Conservation (phyloP, 1,284 basidiomycete species). For the Fomitopsis betulina region DNA sequence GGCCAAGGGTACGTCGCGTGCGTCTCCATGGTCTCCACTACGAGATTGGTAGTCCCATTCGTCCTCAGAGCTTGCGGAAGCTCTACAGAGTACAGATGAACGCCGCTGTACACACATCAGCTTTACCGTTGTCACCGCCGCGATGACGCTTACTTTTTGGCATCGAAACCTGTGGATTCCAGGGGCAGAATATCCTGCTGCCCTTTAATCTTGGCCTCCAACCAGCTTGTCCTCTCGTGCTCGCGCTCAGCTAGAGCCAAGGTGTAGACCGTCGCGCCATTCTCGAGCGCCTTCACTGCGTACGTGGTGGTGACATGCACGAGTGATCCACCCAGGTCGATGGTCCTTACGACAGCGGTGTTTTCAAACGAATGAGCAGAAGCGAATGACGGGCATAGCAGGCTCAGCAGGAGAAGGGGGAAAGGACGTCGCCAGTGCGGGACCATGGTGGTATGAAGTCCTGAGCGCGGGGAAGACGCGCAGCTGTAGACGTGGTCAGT, state of each 20-base stretch:
- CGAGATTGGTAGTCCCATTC: constrained; percentile 65
- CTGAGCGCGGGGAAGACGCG: constrained; percentile 1
- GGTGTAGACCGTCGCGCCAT: constrained; percentile 61
- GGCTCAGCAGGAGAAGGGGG: constrained; percentile 23
- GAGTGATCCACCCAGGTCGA: constrained; percentile 85
- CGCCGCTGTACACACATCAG: constrained; percentile 24
- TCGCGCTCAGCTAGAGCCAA: constrained; percentile 67
- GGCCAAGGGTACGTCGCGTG: constrained; percentile 80
- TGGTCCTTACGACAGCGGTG: constrained; percentile 78
- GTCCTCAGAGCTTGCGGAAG: constrained; percentile 43
- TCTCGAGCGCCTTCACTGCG: constrained; percentile 69
- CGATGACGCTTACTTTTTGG: constrained; percentile 40
- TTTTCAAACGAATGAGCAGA: constrained; percentile 71
- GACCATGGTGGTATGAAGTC: constrained; percentile 24
- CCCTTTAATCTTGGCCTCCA: constrained; percentile 77
- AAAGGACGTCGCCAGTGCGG: constrained; percentile 26
- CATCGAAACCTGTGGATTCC: constrained; percentile 44
- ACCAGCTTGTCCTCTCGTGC: constrained; percentile 66
- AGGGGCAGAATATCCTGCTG: constrained; percentile 54
- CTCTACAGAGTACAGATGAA: constrained; percentile 35
- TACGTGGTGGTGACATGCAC: constrained; percentile 86
- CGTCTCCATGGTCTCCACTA: constrained; percentile 71
- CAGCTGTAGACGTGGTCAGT: constrained; percentile 7
- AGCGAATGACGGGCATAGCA: constrained; percentile 24
- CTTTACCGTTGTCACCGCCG: background rate